Base-by-base conservation (phyloP, 768 basidiomycete species). In the Leccinum pellstonianum region DNA sequence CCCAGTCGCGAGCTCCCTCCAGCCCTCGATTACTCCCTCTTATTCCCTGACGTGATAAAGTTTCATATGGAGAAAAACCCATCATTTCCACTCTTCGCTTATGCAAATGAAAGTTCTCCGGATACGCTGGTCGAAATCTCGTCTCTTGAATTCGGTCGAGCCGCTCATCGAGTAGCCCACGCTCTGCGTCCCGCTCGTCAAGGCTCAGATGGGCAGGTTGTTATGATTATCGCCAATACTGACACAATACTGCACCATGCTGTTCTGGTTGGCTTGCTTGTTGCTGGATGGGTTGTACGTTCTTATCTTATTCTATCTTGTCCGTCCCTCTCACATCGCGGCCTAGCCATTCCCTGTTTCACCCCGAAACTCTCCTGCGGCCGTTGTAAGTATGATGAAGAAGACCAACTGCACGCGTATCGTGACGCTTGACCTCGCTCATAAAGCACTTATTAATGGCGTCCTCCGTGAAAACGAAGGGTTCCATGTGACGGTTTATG, bases 281-380 rank as follows among this genome's bases (percentile, higher is more conserved):
- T 76, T 8, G 78, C 80, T 5, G 80, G 79, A 19, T 75, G 72
- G 59, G 55, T 72, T 0, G 73, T 74, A 55, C 31, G 69, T 62
- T 0, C 11, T 0, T 21, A 9, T 47, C 6, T 21, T 21, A 17
- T 38, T 7, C 15, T 17, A 38, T 17, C 38, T 38, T 17, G 17
- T 47, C 9, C 5, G 19, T 21, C 11, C 19, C 62, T 74, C 62
- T 76, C 21, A 63, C 70, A 7, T 43, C 31, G 14, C 14, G 5
- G 4, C 52, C 12, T 46, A 69, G 73, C 63, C 71, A n/a, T 80
- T 81, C 49, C 73, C 69, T 6, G 69, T 76, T n/a, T 78, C 77
- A 0, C 67, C 76, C 1, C 64, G 78, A 58, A 83, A 81, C 64
- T 80, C 81, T 1, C 67, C 77, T 0, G 73, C 76, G 2, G 83